phyloP scores from a whole-genome alignment of 495 filamentous ascomycete genomes.

The Penicillium ochrochloron region DNA sequence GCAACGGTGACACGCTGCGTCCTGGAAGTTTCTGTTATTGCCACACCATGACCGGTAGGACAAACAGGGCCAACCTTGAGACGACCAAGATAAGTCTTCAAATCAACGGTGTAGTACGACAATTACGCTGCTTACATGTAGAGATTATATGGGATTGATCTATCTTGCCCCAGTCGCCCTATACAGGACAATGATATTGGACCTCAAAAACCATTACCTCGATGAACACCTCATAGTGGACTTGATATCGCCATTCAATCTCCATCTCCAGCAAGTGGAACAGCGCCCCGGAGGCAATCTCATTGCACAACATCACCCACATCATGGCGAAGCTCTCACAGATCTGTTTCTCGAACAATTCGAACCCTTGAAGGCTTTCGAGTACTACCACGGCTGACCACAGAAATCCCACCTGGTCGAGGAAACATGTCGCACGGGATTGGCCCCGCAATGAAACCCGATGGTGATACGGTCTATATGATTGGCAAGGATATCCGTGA shows the following conservation, averaged over 20 bases:
- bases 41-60: background rate
- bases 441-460: slow-evolving; percentile 12
- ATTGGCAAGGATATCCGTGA: slow-evolving; percentile 4
- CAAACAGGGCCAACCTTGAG: background rate
- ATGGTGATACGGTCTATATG: slow-evolving; percentile 13
- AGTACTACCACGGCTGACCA: slow-evolving; percentile 12
- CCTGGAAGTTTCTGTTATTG: background rate
- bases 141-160: background rate
- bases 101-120: background rate
- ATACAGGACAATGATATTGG: background rate
- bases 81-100: background rate
- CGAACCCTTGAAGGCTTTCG: background rate
- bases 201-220: background rate
- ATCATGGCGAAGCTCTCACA: background rate
- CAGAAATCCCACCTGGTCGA: slow-evolving; percentile 20
- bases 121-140: background rate
- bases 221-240: background rate
- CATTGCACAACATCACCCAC: background rate
- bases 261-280: background rate
- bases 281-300: background rate
- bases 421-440: slow-evolving; percentile 16
- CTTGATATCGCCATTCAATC: background rate
- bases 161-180: background rate
- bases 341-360: slow-evolving; percentile 1
- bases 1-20: slow-evolving; percentile 23